Evolutionary conservation across 108 stramenopile genomes (phyloP).

Genomic region (Cyclotella distinguenda): DNA sequence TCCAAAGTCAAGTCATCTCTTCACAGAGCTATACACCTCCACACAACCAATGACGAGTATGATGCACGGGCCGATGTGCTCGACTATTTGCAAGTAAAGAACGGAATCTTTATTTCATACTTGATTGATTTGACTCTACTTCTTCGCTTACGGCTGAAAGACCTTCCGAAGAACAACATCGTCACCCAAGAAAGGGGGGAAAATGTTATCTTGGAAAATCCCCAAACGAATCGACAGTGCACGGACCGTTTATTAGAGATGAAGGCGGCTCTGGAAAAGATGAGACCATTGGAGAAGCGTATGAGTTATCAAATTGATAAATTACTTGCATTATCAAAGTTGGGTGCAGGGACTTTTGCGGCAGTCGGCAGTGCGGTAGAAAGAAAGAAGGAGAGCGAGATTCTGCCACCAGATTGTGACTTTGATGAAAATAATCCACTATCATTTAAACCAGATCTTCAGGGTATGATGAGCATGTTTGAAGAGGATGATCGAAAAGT

Average conservation of each 20-base stretch:
- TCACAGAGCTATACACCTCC: constrained; percentile 30
- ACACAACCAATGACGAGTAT: constrained; percentile 37
- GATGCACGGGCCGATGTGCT: constrained; percentile 49
- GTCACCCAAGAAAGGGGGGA: constrained; percentile 10
- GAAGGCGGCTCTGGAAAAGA: constrained; percentile 79
- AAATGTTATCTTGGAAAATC: constrained; percentile 8
- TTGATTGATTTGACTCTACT: constrained; percentile 71
- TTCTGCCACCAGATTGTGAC: constrained; percentile 20
- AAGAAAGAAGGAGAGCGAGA: constrained; percentile 26
- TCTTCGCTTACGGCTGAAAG: constrained; percentile 22
- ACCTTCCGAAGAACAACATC: constrained; percentile 12
- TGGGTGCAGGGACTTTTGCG: constrained; percentile 40
- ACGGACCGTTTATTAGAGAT: constrained; percentile 62
- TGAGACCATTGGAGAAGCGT: constrained; percentile 81
- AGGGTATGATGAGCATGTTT: constrained; percentile 44
- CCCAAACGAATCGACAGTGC: constrained; percentile 23
- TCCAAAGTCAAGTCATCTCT: constrained; percentile 25
- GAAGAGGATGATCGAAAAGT: constrained; percentile 55
- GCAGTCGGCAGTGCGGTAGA: constrained; percentile 35
- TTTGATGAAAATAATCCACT: constrained; percentile 39
- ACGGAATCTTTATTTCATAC: constrained; percentile 69
- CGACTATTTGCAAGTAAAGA: constrained; percentile 78
- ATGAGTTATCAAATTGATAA: constrained; percentile 88
- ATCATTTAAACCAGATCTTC: constrained; percentile 44
- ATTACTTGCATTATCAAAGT: constrained; percentile 53